Base-by-base conservation (phyloP, 805 yeast species). In the Yamadazyma tumulicola region DNA sequence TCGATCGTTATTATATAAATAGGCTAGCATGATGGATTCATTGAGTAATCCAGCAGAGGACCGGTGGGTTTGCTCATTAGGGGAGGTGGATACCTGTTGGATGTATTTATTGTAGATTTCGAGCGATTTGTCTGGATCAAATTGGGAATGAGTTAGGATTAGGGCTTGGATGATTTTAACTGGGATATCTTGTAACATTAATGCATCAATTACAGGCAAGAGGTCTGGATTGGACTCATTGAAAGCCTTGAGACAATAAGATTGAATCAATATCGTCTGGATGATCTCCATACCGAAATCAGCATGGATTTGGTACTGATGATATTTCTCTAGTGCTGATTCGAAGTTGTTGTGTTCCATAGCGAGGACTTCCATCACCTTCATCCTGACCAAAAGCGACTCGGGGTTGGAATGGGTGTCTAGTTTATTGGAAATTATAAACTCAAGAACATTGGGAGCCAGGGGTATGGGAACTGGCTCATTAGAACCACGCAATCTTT, bases 101-200 rank as follows among this genome's bases (percentile, higher is more conserved):
- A 76, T 71, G 48, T 67, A 66, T 11, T 61, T 57, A 44, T 77
- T 77, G 52, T 65, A 77, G 4, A 72, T 37, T 2, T 55, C 59
- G 25, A 77, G 55, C 3, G 75, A 54, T 26, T 52, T 41, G 6
- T 67, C 70, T 5, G 57, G 38, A 25, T 69, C 59, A 26, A 68
- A 65, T 24, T 52, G 55, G 8, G 73, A 51, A 16, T 60, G 51
- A 0, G 68, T 71, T 6, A 75, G 43, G 10, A 77, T 69, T 29
- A 67, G 46, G 4, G 61, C 55, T 35, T 70, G 68, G 5, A 72
- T 37, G 3, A 63, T 48, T 21, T 59, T 57, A 6, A 64, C 53
- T 1, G 67, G 52, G 12, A 52, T 38, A 13, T 37, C 33, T 15
- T 50, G 54, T 17, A 51, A 28, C 12, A 59, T 59, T 47, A 51